Evolutionary conservation across 768 basidiomycete genomes (phyloP).

Genomic region (Suillus alpinus): DNA sequence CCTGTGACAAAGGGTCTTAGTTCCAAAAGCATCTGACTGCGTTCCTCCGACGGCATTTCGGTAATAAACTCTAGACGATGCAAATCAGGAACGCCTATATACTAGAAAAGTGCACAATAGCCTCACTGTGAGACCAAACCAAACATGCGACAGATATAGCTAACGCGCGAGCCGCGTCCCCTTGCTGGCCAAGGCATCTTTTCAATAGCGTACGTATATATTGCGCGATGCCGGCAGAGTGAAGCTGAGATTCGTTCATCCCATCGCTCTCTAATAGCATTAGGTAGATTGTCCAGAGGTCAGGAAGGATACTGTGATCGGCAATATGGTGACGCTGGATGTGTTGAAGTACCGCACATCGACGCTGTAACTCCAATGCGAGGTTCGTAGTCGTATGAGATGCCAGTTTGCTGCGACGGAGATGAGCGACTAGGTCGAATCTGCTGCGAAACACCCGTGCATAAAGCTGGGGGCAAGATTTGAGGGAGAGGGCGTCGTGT

Average conservation of each 20-base stretch:
- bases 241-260: conserved; percentile 46
- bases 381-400: conserved; percentile 38
- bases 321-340: conserved; percentile 35
- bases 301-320: conserved; percentile 31
- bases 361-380: conserved; percentile 45
- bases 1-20: conserved; percentile 40
- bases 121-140: conserved; percentile 36
- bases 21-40: conserved; percentile 39
- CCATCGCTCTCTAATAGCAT: conserved; percentile 60
- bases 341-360: conserved; percentile 48
- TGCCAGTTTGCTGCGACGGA: conserved; percentile 26
- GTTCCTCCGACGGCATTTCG: conserved; percentile 34
- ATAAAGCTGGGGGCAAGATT: conserved; percentile 51
- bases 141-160: conserved; percentile 32
- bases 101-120: conserved; percentile 23
- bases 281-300: conserved; percentile 56
- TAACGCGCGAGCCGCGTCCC: conserved; percentile 21
- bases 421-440: conserved; percentile 41
- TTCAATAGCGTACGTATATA: conserved; percentile 25
- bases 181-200: conserved; percentile 7
- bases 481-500: conserved; percentile 40
- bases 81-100: conserved; percentile 23
- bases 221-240: conserved; percentile 36
- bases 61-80: conserved; percentile 37
- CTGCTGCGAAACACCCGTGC: conserved; percentile 49